Evolutionary conservation across 2,329 filamentous ascomycete species (phyloP), one percentile per base, ranked within the genome.

Genomic region (Fusarium nanum): DNA sequence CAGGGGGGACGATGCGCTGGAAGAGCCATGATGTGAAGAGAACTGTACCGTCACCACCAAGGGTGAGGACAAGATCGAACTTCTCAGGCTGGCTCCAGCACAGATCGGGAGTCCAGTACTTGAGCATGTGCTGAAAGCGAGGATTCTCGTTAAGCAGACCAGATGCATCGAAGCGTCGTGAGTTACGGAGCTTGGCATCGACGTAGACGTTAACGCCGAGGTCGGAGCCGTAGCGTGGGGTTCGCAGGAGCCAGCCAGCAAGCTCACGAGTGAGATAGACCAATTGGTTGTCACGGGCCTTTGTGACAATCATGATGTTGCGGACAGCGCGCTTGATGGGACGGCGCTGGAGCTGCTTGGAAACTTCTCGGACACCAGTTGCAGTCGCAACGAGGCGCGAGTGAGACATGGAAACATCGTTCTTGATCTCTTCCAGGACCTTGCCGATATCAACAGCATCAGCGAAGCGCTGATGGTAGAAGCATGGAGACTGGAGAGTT

Each of bases 271-370:
- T 99, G 72, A 98, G 85, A 73, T 92, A 88, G 34, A 99, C 95
- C 18, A 99, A 87, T 73, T 93, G 90, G 77, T 99, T 98, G 82
- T 99, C 96, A 68, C 96, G 90, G 23, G 96, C 96, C 82, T 98
- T 99, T 67, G 96, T 99, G 70, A 99, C 93, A 76, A 99, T 97
- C 96, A 99, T 98, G 76, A 99, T 89, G 78, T 93, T 98, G 76
- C 89, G 90, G 48, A 99, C 94, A 13, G 94, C 94, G 72, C 94
- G 91, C 81, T 93, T 96, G 80, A 98, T 93, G 23, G 96, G 95
- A 42, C 93, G 89, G 59, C 95, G 90, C 82, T 97, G 95, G 62
- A 99, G 86, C 82, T 98, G 96, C 81, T 97, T 95, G 18, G 94
- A 97, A 14, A 99, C 94, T 81, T 99, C 96, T 56, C 96, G 90